A percentile compares a stretch with the other conserved stretches of the same genome.
Conservation (phyloP, 129 eudicot genomes). For the Helianthus tuberosus region DNA sequence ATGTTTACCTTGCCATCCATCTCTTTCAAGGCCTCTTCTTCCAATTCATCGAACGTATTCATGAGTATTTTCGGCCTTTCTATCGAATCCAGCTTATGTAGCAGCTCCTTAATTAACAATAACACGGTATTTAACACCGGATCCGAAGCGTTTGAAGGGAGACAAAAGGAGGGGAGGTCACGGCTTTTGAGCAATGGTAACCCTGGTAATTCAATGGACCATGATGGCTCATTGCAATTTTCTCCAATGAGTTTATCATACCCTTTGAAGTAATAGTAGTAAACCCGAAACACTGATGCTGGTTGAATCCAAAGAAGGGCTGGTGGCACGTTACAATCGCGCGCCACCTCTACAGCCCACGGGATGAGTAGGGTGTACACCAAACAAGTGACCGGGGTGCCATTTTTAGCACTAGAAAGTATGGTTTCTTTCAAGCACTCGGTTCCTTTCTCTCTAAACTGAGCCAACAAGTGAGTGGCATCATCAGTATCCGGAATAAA, state of each 20-base stretch:
- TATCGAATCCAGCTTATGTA: constrained; percentile 15
- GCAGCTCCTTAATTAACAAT: not conserved
- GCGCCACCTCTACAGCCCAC: constrained; percentile 50
- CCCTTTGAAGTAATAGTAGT: constrained; percentile 48
- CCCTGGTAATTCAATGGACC: constrained; percentile 35
- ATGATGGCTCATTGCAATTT: not conserved
- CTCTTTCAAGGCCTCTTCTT: constrained; percentile 23
- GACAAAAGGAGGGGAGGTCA: constrained; percentile 40
- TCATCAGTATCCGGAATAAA: not conserved
- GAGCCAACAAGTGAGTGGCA: not conserved
- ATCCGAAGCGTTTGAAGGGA: not conserved
- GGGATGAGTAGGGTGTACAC: constrained; percentile 45
- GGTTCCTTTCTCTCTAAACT: too few species aligned
- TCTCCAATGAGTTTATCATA: constrained; percentile 14
- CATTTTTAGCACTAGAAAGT: not conserved
- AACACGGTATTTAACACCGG: not conserved
- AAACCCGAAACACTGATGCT: constrained; percentile 36
- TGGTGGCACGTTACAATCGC: constrained; percentile 33
- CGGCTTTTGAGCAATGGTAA: constrained; percentile 13
- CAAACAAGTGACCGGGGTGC: constrained; percentile 31
- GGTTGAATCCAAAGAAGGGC: constrained; percentile 59
- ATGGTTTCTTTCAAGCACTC: constrained; percentile 15
- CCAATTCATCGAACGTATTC: constrained; percentile 29
- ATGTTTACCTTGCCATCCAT: constrained; percentile 22
- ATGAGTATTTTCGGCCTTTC: constrained; percentile 26